Base-by-base conservation (phyloP, 2,329 filamentous ascomycete genomes). In the Cladosporium phlei region DNA sequence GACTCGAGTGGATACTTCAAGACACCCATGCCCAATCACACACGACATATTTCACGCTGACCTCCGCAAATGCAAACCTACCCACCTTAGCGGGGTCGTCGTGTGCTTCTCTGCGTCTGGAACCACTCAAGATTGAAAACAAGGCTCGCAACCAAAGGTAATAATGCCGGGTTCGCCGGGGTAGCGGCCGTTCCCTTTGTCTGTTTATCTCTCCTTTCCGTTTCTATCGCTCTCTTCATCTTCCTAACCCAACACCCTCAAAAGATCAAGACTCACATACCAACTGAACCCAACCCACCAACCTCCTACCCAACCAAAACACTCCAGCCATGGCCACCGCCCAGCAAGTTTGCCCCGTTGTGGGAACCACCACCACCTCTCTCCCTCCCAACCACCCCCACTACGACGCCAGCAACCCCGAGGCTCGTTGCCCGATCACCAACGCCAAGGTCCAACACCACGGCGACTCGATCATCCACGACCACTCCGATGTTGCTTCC, bases 401-500 rank as follows among this genome's bases (percentile, higher is more conserved):
- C 38, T 58, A 69, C 52, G 63, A 69, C 54, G 54, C 65, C 29
- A 48, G 55, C 45, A 60, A 68, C 49, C 64, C 68, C 24, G 69
- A 69, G 34, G 68, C 69, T 22, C 59, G 66, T 53, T 72, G 69
- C 61, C 69, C 69, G 0, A 59, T 72, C 5, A 69, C 70, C 46
- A 70, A 70, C 53, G 70, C 70, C 34, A 70, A 63, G 32, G 69
- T 69, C 43, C 63, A 65, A 47, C 69, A 72, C 59, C 70, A 72
- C 60, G 65, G 68, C 56, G 33, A 21, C 42, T 62, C 67, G 28
- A 56, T 59, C 39, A 61, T 63, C 52, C 63, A 66, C 56, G 61
- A 65, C 51, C 69, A 72, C 57, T 47, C 45, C 29, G 52, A 58
- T 37, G 59, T 62, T 10, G 54, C 55, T 17, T 43, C 53, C 27